Percentiles rank a stretch among this genome's conserved stretches.
phyloP scores from a whole-genome alignment of 441 rosid genomes.

The Populus tomentosa region DNA sequence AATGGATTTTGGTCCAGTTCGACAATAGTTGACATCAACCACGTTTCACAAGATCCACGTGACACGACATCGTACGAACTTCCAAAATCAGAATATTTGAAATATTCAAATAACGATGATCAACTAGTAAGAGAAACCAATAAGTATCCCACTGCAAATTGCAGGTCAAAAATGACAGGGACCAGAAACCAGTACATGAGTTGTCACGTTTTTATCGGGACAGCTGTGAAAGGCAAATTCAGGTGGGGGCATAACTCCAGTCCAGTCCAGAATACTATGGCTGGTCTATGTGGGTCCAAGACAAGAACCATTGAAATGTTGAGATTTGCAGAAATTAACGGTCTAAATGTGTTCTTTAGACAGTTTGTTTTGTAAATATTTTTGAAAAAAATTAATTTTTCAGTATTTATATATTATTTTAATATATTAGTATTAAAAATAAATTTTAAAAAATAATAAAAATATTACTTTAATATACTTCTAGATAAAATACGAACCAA shows the following conservation, averaged over 20 bases:
- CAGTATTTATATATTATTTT: too few relatives aligned
- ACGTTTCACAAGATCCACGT: neutral
- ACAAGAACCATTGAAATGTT: slow-evolving; percentile 4
- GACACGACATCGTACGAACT: slow-evolving; percentile 3
- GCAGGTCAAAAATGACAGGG: slow-evolving; percentile 9
- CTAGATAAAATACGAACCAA: too few relatives aligned
- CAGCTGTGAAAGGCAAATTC: slow-evolving; percentile 31
- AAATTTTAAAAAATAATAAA: too few relatives aligned
- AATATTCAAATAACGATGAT: neutral
- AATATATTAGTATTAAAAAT: too few relatives aligned
- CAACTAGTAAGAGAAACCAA: too few relatives aligned
- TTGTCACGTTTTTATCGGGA: slow-evolving; percentile 30
- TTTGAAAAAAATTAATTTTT: too few relatives aligned
- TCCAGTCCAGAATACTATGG: neutral
- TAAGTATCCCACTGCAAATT: slow-evolving; percentile 3
- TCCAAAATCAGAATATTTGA: neutral
- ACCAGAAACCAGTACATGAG: slow-evolving; percentile 8
- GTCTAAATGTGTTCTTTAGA: slow-evolving; percentile 11
- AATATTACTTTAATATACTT: too few relatives aligned
- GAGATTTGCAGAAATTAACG: slow-evolving; percentile 14
- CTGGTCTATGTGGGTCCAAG: neutral
- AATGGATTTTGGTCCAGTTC: neutral
- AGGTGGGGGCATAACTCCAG: neutral
- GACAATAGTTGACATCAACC: neutral
- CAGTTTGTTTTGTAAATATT: too few relatives aligned